phyloP scores from a whole-genome alignment of 805 yeast genomes.

The Nakazawaea holstii region DNA sequence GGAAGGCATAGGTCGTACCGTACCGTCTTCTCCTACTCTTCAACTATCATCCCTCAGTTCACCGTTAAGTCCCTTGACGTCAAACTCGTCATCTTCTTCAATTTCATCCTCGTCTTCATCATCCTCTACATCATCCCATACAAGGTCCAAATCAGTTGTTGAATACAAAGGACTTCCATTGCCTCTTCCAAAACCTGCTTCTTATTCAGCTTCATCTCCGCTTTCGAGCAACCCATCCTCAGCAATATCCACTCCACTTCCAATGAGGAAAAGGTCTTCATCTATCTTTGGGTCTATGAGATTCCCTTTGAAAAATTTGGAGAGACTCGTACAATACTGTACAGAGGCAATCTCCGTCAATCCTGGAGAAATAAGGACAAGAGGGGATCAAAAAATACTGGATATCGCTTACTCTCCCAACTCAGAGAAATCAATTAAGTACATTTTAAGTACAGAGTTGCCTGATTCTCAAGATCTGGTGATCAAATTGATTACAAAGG shows the following conservation, averaged over 20 bases:
- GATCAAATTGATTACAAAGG: conserved; percentile 53
- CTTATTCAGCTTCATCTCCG: conserved; percentile 6
- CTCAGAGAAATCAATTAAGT: conserved; percentile 50
- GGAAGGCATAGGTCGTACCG: conserved; percentile 29
- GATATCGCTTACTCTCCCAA: conserved; percentile 47
- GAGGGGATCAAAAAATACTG: conserved; percentile 23
- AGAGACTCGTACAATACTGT: conserved; percentile 55
- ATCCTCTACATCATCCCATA: conserved; percentile 9
- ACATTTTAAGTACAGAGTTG: conserved; percentile 29
- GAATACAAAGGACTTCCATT: conserved; percentile 60
- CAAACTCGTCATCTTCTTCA: conserved; percentile 23
- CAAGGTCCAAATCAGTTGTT: conserved; percentile 15
- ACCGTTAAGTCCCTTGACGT: conserved; percentile 15
- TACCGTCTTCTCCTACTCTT: conserved; percentile 8
- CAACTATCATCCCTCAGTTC: not conserved
- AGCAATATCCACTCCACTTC: conserved; percentile 17
- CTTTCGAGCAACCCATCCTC: conserved; percentile 15
- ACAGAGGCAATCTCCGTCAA: conserved; percentile 72
- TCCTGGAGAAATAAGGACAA: conserved; percentile 49
- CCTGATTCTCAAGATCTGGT: conserved; percentile 64
- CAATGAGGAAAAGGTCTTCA: conserved; percentile 33
- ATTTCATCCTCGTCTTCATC: conserved; percentile 18
- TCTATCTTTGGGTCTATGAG: conserved; percentile 36
- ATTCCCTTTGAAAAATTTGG: conserved; percentile 60
- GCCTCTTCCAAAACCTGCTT: conserved; percentile 21